Percentiles rank a stretch among this genome's conserved stretches.
Evolutionary conservation across 345 rosid genomes (phyloP).

Genomic region (Schrenkiella parvula): DNA sequence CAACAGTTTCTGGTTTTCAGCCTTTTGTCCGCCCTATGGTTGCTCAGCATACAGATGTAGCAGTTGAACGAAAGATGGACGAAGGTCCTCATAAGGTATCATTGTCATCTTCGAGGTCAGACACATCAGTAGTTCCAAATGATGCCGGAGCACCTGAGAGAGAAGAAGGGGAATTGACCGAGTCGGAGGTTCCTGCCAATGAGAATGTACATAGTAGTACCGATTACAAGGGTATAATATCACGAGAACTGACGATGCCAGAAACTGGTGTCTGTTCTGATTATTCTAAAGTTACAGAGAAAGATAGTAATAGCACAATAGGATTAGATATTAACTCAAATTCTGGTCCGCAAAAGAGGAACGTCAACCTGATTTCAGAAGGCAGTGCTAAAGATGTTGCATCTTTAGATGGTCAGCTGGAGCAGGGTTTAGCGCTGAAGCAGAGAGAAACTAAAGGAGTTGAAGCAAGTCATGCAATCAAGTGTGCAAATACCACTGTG

Average conservation of each 20-base stretch:
- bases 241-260: conserved; percentile 31
- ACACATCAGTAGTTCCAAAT: conserved; percentile 29
- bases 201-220: conserved; percentile 15
- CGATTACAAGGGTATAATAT: conserved; percentile 32
- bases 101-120: conserved; percentile 25
- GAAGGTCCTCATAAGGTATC: conserved; percentile 35
- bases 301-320: conserved; percentile 29
- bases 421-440: conserved; percentile 38
- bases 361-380: conserved; percentile 40
- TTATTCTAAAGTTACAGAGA: conserved; percentile 34
- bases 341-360: conserved; percentile 33
- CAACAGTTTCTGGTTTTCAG: conserved; percentile 86
- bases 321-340: conserved; percentile 37
- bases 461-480: conserved; percentile 76
- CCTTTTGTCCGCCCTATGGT: conserved; percentile 64
- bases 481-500: conserved; percentile 58
- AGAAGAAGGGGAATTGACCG: conserved; percentile 99
- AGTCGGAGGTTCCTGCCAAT: conserved; percentile 46
- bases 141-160: conserved; percentile 49
- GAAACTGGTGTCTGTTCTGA: conserved; percentile 34
- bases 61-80: conserved; percentile 39
- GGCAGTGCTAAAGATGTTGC: conserved; percentile 40
- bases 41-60: conserved; percentile 34
- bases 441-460: conserved; percentile 76
- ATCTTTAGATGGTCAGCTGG: conserved; percentile 43